phyloP scores from a whole-genome alignment of 2,329 filamentous ascomycete genomes.

The Fusarium armeniacum region DNA sequence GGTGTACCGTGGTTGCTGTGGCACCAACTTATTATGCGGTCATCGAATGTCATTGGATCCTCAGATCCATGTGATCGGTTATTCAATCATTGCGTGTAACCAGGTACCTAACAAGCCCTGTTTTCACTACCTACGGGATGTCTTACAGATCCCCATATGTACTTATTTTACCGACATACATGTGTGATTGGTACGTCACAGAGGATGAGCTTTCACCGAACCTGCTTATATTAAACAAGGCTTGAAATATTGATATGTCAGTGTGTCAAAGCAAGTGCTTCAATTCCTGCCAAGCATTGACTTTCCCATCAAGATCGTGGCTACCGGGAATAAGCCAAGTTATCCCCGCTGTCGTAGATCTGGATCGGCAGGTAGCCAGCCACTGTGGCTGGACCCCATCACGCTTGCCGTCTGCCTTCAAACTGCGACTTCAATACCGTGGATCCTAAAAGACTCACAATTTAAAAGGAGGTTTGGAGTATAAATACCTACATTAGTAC shows the following conservation, averaged over 20 bases:
- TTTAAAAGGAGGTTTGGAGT: too few relatives aligned
- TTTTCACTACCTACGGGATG: slow-evolving; percentile 4
- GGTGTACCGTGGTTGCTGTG: slow-evolving; percentile 29
- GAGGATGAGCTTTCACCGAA: background rate
- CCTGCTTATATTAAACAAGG: background rate
- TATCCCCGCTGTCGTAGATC: slow-evolving; percentile 35
- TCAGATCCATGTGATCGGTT: slow-evolving; percentile 31
- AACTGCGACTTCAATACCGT: background rate
- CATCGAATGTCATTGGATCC: slow-evolving; percentile 27
- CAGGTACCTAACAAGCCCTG: slow-evolving; percentile 11
- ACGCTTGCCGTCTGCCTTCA: background rate
- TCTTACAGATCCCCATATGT: slow-evolving; percentile 10
- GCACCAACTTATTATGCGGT: slow-evolving; percentile 31
- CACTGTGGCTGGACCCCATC: background rate
- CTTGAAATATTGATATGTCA: background rate
- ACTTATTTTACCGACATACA: slow-evolving; percentile 11
- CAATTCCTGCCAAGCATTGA: slow-evolving; percentile 33
- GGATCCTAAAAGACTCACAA: background rate
- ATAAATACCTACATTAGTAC: background rate
- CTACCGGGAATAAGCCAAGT: slow-evolving; percentile 27
- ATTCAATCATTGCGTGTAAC: slow-evolving; percentile 15
- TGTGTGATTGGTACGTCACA: background rate
- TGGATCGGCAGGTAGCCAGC: slow-evolving; percentile 21
- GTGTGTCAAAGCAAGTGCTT: background rate
- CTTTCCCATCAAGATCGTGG: slow-evolving; percentile 32